Evolutionary conservation across 139 green algal species (phyloP), one percentile per base, ranked within the genome.

Genomic region (Pseudopediastrum boryanum): DNA sequence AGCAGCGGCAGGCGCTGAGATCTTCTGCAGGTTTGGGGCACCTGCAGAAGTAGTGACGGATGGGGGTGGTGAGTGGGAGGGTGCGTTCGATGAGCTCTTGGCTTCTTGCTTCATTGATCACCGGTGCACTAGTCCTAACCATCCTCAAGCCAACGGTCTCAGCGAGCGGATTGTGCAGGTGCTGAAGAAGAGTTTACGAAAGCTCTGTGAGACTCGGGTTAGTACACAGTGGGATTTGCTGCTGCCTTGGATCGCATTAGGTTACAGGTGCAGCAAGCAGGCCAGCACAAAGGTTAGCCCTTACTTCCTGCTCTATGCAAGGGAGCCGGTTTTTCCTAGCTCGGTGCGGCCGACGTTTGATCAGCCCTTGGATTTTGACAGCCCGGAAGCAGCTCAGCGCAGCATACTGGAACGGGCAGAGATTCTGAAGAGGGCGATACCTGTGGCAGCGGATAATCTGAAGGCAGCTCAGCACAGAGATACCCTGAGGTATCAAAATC

Each of bases 231-330:
- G 77, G 77, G 77, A 83, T 46, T 8, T 39, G 23, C 8, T 58
- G 25, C 27, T 78, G 9, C 38, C 56, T 2, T 73, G 67, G 54
- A 51, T 83, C 16, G 2, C 23, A 13, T 41, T 77, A 21, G 77
- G 77, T 2, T 83, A 78, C 67, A 59, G 52, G 4, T 78, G 67
- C 56, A 46, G n/a, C 54, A 50, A 59, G 31, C 74, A 80, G 25
- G 2, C 35, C 13, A 71, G 51, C 41, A 79, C 78, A 38, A 38
- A 39, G 1, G 59, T 65, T 25, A 31, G 39, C 21, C 78, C 78
- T 4, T 84, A 79, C 36, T 44, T 69, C 16, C 42, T 79, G 31
- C 16, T 83, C 67, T 79, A 69, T 75, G 78, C 78, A 4, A 35
- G 42, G 23, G 44, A 21, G 1, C 69, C 78, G 36, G 48, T 68